Evolutionary conservation across 2,329 filamentous ascomycete genomes (phyloP).

Genomic region (Talaromyces funiculosus): DNA sequence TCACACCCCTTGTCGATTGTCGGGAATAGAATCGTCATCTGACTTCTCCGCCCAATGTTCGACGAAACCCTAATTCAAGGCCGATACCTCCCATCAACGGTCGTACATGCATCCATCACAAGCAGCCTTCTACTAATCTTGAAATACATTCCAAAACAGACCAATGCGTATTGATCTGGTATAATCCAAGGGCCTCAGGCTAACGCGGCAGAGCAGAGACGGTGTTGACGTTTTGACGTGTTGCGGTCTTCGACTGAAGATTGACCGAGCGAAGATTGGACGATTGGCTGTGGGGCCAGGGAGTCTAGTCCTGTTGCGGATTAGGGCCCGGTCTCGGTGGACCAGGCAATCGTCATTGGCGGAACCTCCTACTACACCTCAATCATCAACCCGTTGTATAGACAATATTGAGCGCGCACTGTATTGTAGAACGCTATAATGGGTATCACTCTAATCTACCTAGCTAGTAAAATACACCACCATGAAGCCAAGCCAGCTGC

Average conservation of each 20-base stretch:
- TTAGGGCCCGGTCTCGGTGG: neutral
- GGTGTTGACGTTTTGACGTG: neutral
- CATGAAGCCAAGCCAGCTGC: conserved; percentile 91
- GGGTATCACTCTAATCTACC: neutral
- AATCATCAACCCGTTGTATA: neutral
- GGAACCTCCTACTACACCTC: neutral
- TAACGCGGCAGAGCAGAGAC: neutral
- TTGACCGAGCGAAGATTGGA: neutral
- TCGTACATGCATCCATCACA: neutral
- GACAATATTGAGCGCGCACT: neutral
- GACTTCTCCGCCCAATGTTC: neutral
- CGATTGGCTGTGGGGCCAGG: neutral
- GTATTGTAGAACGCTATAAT: neutral
- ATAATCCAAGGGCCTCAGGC: neutral
- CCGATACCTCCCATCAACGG: neutral
- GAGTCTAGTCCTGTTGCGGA: neutral
- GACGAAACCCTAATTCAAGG: neutral
- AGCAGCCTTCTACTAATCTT: neutral
- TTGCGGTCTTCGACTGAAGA: neutral
- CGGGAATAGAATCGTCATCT: neutral
- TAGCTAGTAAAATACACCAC: conserved; percentile 74
- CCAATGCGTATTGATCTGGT: neutral
- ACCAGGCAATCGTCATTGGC: neutral
- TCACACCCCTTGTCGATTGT: neutral
- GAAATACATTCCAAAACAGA: neutral